Base-by-base conservation (phyloP, 108 stramenopile species). In the Parietichytrium sp. region DNA sequence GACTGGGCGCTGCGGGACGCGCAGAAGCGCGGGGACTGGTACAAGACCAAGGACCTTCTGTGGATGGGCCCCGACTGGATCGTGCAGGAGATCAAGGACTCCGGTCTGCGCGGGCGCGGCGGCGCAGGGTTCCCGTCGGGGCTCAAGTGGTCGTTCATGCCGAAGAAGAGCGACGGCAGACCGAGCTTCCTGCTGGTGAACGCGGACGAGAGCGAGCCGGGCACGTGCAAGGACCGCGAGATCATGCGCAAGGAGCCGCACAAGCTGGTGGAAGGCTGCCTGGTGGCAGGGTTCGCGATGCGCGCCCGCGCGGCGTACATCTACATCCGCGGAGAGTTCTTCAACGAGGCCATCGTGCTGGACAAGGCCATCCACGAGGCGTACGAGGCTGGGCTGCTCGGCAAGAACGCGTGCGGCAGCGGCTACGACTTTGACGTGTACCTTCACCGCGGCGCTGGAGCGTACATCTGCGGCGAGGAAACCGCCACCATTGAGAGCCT, bases 181-280 rank as follows among this genome's bases (percentile, higher is more conserved):
- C 99, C 99, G 3, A 92, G 89, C 47, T 99, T 99, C 86, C 86
- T 99, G 49, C 96, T 98, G 16, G 96, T 99, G 26, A 99, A 99
- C 88, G 99, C 99, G 51, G 99, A 99, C 83, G 99, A 99, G 91
- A 90, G 89, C 47, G 99, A 99, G 87, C 99, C 99, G 4, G 99
- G 99, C 8, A 99, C 99, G 30, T 99, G 99, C 93, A 99, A 99
- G 92, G 98, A 99, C 89, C 94, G 98, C 38, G 98, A 99, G 88
- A 99, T 99, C 83, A 99, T 99, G 98, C 93, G 98, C 48, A 99
- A 99, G 95, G 98, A 99, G 82, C 98, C 98, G 3, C 98, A 99
- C 89, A 98, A 97, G 89, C 90, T 99, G 80, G 89, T 99, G 29
- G 98, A 99, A 88, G 98, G 98, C 51, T 99, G 98, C 87, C 82